phyloP scores from a whole-genome alignment of 805 yeast species.

The Barnettozyma populi region DNA sequence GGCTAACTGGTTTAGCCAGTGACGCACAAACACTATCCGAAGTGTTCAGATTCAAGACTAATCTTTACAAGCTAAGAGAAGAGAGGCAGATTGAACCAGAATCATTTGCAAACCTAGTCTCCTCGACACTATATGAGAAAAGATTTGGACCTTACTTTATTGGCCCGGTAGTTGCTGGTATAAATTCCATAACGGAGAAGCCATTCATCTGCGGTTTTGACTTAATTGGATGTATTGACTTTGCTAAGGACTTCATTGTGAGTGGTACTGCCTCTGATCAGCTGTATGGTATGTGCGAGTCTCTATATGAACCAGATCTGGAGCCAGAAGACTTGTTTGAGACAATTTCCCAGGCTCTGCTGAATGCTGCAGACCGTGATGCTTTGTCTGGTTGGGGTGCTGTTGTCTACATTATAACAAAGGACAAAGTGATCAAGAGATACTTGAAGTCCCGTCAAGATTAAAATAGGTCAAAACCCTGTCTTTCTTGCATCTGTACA shows the following conservation, averaged over 20 bases:
- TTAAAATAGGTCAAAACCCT: conserved; percentile 27
- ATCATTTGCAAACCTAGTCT: conserved; percentile 87
- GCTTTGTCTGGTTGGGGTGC: conserved; percentile 99
- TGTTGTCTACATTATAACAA: conserved; percentile 83
- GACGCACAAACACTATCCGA: conserved; percentile 82
- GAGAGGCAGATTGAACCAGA: conserved; percentile 91
- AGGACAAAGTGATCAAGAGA: conserved; percentile 85
- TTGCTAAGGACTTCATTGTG: conserved; percentile 89
- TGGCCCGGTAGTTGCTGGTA: conserved; percentile 95
- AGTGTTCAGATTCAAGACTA: conserved; percentile 76
- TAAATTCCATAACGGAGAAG: conserved; percentile 70
- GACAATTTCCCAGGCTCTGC: conserved; percentile 86
- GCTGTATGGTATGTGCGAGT: conserved; percentile 97
- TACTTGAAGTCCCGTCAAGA: conserved; percentile 94
- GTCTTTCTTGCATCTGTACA: conserved; percentile 2
- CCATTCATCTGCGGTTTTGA: conserved; percentile 97
- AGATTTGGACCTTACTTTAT: conserved; percentile 96
- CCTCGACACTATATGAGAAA: conserved; percentile 82
- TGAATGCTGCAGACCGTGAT: conserved; percentile 96
- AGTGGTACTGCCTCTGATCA: conserved; percentile 97
- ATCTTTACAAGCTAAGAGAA: conserved; percentile 84
- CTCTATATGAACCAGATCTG: conserved; percentile 87
- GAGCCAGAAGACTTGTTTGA: conserved; percentile 93
- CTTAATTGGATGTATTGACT: conserved; percentile 93
- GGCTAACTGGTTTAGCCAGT: conserved; percentile 91